Evolutionary conservation across 2,329 filamentous ascomycete genomes (phyloP).

Genomic region (Rhexocercosporidium sp.): DNA sequence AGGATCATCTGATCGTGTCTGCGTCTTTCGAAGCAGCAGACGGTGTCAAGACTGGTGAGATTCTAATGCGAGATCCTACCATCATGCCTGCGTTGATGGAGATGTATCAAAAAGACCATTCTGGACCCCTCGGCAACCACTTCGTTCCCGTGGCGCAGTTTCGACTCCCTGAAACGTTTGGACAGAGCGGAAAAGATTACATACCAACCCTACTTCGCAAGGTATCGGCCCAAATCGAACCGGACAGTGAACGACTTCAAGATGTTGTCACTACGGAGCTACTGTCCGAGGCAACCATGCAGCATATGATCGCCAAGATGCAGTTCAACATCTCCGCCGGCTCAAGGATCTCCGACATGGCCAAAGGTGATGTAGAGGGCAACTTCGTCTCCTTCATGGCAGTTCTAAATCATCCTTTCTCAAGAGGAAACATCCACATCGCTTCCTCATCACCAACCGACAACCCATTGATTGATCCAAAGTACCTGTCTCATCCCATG

Average conservation of each 20-base stretch:
- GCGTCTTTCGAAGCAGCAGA: constrained; percentile 48
- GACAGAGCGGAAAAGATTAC: constrained; percentile 6
- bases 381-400: constrained; percentile 34
- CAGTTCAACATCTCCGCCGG: constrained; percentile 25
- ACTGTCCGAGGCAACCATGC: constrained; percentile 20
- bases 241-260: constrained; percentile 10
- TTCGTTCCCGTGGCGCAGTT: constrained; percentile 28
- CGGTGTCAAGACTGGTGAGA: constrained; percentile 43
- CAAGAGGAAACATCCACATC: constrained; percentile 50
- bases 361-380: constrained; percentile 25
- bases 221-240: constrained; percentile 6
- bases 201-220: constrained; percentile 10
- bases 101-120: constrained; percentile 22
- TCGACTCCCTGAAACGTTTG: constrained; percentile 18
- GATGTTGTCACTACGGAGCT: constrained; percentile 17
- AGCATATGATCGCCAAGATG: constrained; percentile 26
- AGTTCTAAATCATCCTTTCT: constrained; percentile 47
- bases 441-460: constrained; percentile 43
- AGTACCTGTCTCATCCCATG: constrained; percentile 50
- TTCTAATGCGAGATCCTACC: constrained; percentile 40
- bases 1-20: constrained; percentile 47
- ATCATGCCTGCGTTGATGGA: constrained; percentile 24
- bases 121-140: constrained; percentile 23
- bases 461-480: constrained; percentile 48
- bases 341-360: constrained; percentile 20